Conservation (phyloP, 257 asterid species). For the Craterostigma plantagineum region DNA sequence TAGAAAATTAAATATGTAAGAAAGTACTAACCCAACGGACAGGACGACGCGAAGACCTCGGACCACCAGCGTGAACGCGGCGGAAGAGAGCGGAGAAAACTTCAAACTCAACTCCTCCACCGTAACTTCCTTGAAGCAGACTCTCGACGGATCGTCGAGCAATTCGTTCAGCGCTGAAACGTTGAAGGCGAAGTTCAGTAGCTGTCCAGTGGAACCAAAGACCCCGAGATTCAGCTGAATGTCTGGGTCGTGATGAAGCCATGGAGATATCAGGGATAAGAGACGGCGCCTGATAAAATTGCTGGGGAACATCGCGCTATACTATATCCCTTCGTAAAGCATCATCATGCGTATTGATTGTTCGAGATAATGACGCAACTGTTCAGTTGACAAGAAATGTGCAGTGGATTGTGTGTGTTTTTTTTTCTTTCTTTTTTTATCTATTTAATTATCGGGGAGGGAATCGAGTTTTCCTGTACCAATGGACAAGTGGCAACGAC, state of each 20-base stretch:
- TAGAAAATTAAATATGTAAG: not conserved
- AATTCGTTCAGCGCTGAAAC: conserved; percentile 43
- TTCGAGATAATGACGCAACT: too few species aligned
- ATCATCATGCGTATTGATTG: too few species aligned
- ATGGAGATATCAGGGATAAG: conserved; percentile 46
- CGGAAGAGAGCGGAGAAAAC: conserved; percentile 50
- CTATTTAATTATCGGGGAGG: too few species aligned
- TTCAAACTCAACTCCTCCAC: conserved; percentile 34
- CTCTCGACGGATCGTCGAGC: conserved; percentile 41
- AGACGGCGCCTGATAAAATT: conserved; percentile 36
- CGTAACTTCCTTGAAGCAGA: conserved; percentile 48
- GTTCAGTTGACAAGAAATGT: too few species aligned
- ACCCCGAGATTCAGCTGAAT: conserved; percentile 52
- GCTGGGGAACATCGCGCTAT: conserved; percentile 41
- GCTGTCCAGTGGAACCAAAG: conserved; percentile 38
- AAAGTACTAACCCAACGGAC: conserved; percentile 40
- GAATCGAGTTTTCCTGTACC: too few species aligned
- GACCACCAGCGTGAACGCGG: conserved; percentile 39
- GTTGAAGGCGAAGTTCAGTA: conserved; percentile 28
- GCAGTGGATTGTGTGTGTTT: too few species aligned
- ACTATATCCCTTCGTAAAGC: too few species aligned
- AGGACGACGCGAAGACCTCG: conserved; percentile 43
- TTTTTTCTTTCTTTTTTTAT: too few species aligned
- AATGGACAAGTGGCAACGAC: too few species aligned
- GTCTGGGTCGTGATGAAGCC: conserved; percentile 39